Conservation (phyloP, 768 basidiomycete genomes). For the Boletus eberwhitei region DNA sequence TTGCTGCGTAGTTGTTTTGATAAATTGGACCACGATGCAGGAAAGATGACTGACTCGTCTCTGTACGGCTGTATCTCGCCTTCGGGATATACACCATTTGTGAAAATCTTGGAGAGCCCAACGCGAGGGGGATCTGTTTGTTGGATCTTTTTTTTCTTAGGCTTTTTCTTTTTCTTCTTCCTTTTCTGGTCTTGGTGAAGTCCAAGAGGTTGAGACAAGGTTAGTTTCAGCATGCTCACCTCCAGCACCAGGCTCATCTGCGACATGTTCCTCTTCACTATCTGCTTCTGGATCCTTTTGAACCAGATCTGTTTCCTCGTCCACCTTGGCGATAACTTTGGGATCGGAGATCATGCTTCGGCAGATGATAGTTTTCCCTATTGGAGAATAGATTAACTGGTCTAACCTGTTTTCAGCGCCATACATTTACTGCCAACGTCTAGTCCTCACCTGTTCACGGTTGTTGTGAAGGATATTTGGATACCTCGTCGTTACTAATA, state of each 20-base stretch:
- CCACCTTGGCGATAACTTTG: constrained; percentile 7
- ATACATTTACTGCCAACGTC: background rate
- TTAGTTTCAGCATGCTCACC: constrained; percentile 23
- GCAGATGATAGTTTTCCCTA: background rate
- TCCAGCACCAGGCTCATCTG: constrained; percentile 20
- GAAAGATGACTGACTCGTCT: constrained; percentile 66
- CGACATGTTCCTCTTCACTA: constrained; percentile 33
- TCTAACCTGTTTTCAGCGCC: background rate
- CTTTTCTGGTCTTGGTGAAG: constrained; percentile 55
- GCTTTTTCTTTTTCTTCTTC: constrained; percentile 94
- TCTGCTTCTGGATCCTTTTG: constrained; percentile 26
- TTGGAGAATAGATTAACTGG: background rate
- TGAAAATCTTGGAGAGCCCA: constrained; percentile 85
- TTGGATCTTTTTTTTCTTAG: constrained; percentile 76
- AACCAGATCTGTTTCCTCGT: constrained; percentile 11
- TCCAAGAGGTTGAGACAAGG: background rate
- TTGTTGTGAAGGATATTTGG: background rate
- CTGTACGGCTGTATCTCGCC: constrained; percentile 91
- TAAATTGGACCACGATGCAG: background rate
- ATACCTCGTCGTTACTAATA: background rate
- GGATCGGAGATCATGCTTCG: constrained; percentile 20
- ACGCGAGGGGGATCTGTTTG: constrained; percentile 93
- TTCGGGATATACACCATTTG: constrained; percentile 82
- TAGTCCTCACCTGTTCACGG: background rate
- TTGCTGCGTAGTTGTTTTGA: constrained; percentile 52